Conservation (phyloP, 1,284 basidiomycete species). For the Malassezia obtusa region DNA sequence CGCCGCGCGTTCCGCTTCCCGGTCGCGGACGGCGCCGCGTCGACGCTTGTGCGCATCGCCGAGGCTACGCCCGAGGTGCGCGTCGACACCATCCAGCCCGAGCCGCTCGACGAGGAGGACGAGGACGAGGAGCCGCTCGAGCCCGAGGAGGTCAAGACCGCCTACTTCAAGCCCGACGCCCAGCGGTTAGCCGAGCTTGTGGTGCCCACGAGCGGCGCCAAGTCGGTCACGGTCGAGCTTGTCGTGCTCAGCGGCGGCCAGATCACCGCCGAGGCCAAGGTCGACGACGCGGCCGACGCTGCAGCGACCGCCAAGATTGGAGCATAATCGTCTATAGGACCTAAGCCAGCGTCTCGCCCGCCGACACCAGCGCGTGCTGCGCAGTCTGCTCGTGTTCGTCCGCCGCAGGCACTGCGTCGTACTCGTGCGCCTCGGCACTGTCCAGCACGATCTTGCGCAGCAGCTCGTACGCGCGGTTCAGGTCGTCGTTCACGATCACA, state of each 20-base stretch:
- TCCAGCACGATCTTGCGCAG: conserved; percentile 41
- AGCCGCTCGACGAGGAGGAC: conserved; percentile 48
- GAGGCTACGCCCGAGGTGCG: conserved; percentile 73
- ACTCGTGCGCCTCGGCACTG: conserved; percentile 11
- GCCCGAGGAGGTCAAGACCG: conserved; percentile 35
- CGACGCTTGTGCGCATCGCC: conserved; percentile 70
- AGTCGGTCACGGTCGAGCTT: conserved; percentile 18
- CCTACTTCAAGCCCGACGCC: conserved; percentile 24
- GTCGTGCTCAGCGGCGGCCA: conserved; percentile 20
- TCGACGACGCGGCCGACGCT: conserved; percentile 3
- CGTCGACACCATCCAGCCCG: conserved; percentile 53
- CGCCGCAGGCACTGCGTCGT: conserved; percentile 26
- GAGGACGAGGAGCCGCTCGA: conserved; percentile 49
- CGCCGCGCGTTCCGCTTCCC: conserved; percentile 60
- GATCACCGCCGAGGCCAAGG: conserved; percentile 18
- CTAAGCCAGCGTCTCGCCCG: background rate
- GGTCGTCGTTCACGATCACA: conserved; percentile 82
- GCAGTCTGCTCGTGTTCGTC: conserved; percentile 24
- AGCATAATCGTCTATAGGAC: conserved; percentile 1
- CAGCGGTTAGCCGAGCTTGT: conserved; percentile 22
- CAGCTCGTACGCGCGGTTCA: conserved; percentile 67
- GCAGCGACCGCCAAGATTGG: conserved; percentile 7
- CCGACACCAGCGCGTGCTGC: background rate
- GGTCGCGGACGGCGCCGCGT: conserved; percentile 21
- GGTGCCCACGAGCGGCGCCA: conserved; percentile 14